phyloP scores from a whole-genome alignment of 2,329 filamentous ascomycete species.

The Colletotrichum sp. region DNA sequence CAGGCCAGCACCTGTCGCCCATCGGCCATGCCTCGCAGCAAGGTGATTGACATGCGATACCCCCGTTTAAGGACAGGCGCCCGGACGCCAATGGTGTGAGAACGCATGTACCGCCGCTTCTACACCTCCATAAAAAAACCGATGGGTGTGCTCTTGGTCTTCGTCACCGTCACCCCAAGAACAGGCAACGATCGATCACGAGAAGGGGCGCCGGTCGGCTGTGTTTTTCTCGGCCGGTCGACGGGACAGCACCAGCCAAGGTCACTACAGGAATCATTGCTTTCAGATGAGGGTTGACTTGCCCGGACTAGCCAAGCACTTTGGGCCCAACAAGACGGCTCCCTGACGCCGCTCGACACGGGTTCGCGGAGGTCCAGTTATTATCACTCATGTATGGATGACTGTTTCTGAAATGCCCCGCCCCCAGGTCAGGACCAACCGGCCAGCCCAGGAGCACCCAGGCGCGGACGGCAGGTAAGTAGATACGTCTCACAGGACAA shows the following conservation, averaged over 20 bases:
- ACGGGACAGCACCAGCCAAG: not conserved
- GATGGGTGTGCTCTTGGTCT: constrained; percentile 5
- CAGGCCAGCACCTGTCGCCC: not conserved
- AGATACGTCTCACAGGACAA: not conserved
- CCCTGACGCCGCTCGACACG: not conserved
- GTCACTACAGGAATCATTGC: not conserved
- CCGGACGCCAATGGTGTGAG: constrained; percentile 4
- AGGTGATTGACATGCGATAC: constrained; percentile 12
- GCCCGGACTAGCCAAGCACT: not conserved
- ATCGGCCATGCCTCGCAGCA: not conserved
- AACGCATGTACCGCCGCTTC: not conserved
- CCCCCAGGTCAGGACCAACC: constrained; percentile 11
- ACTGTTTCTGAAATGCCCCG: not conserved
- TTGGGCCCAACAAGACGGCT: not conserved
- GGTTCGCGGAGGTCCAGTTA: not conserved
- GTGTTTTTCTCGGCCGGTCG: not conserved
- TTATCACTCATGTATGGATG: not conserved
- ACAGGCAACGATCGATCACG: constrained; percentile 14
- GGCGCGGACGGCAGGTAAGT: constrained; percentile 6
- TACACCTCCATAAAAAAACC: not conserved
- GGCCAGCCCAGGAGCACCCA: constrained; percentile 12
- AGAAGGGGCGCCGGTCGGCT: not conserved
- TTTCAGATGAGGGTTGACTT: not conserved
- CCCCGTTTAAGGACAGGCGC: constrained; percentile 2
- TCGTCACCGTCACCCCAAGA: constrained; percentile 20